These are phyloP conservation scores for Arthrobotrys musiformis DNA, from an alignment of 2,329 filamentous ascomycete genomes.

Conservation along the genomic window DNA sequence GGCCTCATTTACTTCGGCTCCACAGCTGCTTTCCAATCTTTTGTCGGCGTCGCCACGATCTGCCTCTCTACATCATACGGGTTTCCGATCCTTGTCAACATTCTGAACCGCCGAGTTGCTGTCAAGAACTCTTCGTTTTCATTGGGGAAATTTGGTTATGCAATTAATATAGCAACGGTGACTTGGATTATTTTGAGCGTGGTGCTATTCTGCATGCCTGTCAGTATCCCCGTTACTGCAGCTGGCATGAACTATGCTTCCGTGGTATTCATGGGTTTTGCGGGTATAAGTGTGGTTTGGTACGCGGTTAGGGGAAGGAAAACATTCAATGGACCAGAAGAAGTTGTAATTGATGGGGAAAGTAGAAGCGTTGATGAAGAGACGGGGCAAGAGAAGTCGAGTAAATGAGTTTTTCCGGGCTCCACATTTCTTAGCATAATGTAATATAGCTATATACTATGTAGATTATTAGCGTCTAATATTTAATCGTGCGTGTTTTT, in stretches of 20 bases:
- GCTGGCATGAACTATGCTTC: constrained; percentile 74
- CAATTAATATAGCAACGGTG: constrained; percentile 76
- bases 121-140: constrained; percentile 75
- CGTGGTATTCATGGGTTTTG: constrained; percentile 74
- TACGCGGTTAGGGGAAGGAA: constrained; percentile 73
- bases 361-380: constrained; percentile 22
- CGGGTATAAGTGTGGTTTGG: constrained; percentile 70
- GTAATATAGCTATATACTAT: neutral
- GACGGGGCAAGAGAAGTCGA: neutral
- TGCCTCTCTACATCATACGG: constrained; percentile 80
- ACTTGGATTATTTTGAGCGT: constrained; percentile 77
- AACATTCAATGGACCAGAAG: constrained; percentile 71
- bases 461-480: neutral
- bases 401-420: neutral
- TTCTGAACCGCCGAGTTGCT: constrained; percentile 73
- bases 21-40: constrained; percentile 78
- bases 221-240: constrained; percentile 69
- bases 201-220: constrained; percentile 80
- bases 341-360: constrained; percentile 40
- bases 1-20: constrained; percentile 81
- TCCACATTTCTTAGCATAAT: neutral
- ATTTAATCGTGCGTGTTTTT: neutral
- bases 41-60: constrained; percentile 82
- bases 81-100: constrained; percentile 77
- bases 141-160: constrained; percentile 74